Evolutionary conservation across 495 filamentous ascomycete genomes (phyloP).

Genomic region (Hypoxylon perforatum): DNA sequence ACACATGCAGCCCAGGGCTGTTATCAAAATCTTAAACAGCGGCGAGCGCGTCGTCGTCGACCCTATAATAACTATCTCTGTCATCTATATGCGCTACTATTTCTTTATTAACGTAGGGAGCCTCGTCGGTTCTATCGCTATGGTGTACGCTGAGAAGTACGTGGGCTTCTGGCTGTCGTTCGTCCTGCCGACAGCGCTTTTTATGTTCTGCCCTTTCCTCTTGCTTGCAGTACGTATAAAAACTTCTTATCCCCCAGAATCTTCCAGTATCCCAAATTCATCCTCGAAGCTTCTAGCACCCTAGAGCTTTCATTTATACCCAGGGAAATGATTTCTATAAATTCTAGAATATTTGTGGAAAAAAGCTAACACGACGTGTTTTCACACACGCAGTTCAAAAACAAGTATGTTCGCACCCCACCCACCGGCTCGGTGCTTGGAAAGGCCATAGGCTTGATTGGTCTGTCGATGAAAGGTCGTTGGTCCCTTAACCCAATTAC

Average conservation of each 20-base stretch:
- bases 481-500: slow-evolving; percentile 68
- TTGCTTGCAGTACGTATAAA: too few relatives aligned
- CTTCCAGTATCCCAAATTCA: too few relatives aligned
- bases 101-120: slow-evolving; percentile 78
- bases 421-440: slow-evolving; percentile 73
- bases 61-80: slow-evolving; percentile 68
- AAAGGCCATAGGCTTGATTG: slow-evolving; percentile 66
- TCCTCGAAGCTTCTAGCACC: too few relatives aligned
- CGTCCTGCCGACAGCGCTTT: slow-evolving; percentile 67
- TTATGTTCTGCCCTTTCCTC: slow-evolving; percentile 71
- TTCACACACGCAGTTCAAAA: too few relatives aligned
- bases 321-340: too few relatives aligned
- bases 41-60: slow-evolving; percentile 78
- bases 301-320: too few relatives aligned
- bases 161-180: slow-evolving; percentile 82
- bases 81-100: slow-evolving; percentile 75
- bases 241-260: too few relatives aligned
- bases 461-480: slow-evolving; percentile 69
- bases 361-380: too few relatives aligned
- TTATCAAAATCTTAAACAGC: slow-evolving; percentile 56
- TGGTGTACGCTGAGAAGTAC: slow-evolving; percentile 78
- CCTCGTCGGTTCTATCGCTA: slow-evolving; percentile 59
- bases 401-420: slow-evolving; percentile 66
- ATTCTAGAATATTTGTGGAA: too few relatives aligned
- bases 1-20: slow-evolving; percentile 48